Evolutionary conservation across 495 filamentous ascomycete species (phyloP).

Genomic region (Aspergillus baeticus): DNA sequence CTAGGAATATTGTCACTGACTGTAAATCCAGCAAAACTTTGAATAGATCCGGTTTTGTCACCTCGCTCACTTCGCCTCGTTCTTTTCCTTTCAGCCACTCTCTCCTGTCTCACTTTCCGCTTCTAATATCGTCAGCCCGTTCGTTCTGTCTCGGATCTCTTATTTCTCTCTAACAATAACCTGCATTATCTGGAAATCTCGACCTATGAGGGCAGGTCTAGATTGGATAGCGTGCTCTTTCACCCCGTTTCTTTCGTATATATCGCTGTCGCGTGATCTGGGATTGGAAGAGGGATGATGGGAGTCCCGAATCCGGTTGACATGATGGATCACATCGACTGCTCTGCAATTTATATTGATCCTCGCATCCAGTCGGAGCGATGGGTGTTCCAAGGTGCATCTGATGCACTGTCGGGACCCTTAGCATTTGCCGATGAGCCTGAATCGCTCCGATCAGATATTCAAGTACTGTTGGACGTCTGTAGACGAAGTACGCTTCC

Average conservation of each 20-base stretch:
- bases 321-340: constrained; percentile 68
- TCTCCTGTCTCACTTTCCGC: constrained; percentile 7
- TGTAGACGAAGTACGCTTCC: constrained; percentile 54
- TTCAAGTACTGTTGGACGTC: constrained; percentile 48
- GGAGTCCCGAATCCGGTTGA: constrained; percentile 21
- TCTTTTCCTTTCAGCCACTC: background rate
- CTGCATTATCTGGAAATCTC: background rate
- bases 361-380: constrained; percentile 65
- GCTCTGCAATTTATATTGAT: constrained; percentile 83
- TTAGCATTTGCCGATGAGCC: constrained; percentile 43
- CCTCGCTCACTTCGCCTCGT: background rate
- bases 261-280: constrained; percentile 10
- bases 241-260: constrained; percentile 10
- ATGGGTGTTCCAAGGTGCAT: constrained; percentile 47
- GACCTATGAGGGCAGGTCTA: constrained; percentile 21
- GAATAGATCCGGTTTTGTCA: constrained; percentile 2
- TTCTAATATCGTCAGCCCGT: constrained; percentile 10
- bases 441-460: constrained; percentile 48
- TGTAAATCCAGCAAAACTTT: constrained; percentile 4
- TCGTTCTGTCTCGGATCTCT: constrained; percentile 15
- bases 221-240: constrained; percentile 12
- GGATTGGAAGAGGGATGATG: constrained; percentile 15
- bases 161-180: background rate
- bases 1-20: constrained; percentile 16
- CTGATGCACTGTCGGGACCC: constrained; percentile 25